Evolutionary conservation across 2,329 filamentous ascomycete genomes (phyloP), one percentile per base, ranked within the genome.

Genomic region (Malbranchea cinnamomea): DNA sequence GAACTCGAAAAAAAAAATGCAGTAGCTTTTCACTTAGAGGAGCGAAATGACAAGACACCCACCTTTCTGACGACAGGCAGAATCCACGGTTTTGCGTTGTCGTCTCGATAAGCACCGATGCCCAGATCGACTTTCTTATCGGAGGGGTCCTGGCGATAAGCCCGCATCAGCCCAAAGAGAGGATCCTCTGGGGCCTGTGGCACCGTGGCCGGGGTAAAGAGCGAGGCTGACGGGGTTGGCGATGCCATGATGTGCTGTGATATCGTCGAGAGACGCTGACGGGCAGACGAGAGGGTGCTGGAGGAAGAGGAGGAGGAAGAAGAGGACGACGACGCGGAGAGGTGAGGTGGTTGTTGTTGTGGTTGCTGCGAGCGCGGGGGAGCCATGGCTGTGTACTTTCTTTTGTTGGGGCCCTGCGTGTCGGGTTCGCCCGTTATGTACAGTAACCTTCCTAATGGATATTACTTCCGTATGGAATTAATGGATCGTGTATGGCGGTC

Each of bases 1-100:
- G 26, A 27, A 21, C 21, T 25, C 13, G 27, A 28, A 22, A 28
- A 28, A 35, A 13, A 21, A 20, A 15, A 23, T 25, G 9, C 10
- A 33, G 14, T 13, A 28, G 18, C 10, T 8, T 13, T 8, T 4
- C 9, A 19, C n/a, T 3, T 9, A 8, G 16, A 33, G 9, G 9
- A 27, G 8, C 20, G 10, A 9, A 21, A 23, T 27, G 11, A 27
- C 11, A 20, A 13, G 7, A 8, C 9, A 41, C 17, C 19, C 35
- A 92, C 87, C 80, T 92, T 91, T 63, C 83, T 91, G 38, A 95
- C 87, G 2, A 95, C 87, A 12, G 89, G 87, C 39, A 98, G 62
- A 38, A 98, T 75, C 89, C 89, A 98, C 3, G 89, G 89, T 65
- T 95, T 95, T 37, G 84, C 87, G 52, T 85, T 78, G 61, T 95